Conservation (phyloP, 1,284 basidiomycete genomes). For the Ceratobasidium sp. region DNA sequence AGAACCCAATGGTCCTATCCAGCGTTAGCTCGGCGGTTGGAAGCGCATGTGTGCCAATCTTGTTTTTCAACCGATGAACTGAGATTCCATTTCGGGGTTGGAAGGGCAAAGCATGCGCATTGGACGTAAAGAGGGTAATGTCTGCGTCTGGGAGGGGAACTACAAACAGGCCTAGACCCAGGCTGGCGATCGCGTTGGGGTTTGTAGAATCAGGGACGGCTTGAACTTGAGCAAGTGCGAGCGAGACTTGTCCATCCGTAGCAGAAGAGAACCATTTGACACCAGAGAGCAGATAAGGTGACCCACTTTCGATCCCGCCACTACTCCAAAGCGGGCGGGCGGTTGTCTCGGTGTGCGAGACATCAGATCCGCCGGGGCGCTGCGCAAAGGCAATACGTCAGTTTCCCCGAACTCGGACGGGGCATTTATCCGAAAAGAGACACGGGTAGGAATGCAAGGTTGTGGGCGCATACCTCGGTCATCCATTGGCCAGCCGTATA, state of each 20-base stretch:
- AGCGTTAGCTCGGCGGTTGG: conserved; percentile 81
- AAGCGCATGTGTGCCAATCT: conserved; percentile 76
- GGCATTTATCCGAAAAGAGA: not conserved
- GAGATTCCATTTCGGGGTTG: conserved; percentile 67
- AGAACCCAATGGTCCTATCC: conserved; percentile 65
- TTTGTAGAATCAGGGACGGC: conserved; percentile 66
- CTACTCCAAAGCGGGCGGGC: conserved; percentile 53
- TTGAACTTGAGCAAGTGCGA: conserved; percentile 79
- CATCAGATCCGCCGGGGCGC: conserved; percentile 78
- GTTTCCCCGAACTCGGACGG: not conserved
- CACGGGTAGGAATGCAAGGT: not conserved
- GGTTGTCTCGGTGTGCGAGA: conserved; percentile 74
- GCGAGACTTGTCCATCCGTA: conserved; percentile 73
- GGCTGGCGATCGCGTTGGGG: conserved; percentile 55
- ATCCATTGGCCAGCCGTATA: conserved; percentile 86
- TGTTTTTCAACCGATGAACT: conserved; percentile 78
- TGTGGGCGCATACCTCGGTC: conserved; percentile 63
- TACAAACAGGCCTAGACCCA: conserved; percentile 46
- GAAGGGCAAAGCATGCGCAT: conserved; percentile 29
- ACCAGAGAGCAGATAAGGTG: conserved; percentile 67
- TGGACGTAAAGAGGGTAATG: conserved; percentile 25
- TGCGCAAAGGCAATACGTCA: conserved; percentile 45
- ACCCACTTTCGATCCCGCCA: conserved; percentile 15
- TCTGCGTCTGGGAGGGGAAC: conserved; percentile 41
- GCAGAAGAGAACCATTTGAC: conserved; percentile 86